Conservation (phyloP, 805 yeast genomes). For the Ogataea methylovora region DNA sequence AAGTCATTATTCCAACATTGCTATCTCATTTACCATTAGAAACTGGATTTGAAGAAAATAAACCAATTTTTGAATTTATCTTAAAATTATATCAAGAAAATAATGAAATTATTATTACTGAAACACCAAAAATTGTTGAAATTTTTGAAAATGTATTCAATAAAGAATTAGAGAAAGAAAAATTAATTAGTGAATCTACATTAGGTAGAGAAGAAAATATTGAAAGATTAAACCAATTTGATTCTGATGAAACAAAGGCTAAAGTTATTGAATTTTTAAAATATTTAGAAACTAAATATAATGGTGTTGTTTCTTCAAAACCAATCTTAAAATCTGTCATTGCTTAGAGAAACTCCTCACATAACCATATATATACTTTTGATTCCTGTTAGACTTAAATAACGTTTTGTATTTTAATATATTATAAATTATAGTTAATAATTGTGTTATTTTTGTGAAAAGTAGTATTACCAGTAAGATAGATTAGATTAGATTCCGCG, state of each 20-base stretch:
- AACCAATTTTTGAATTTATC: conserved; percentile 78
- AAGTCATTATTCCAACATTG: conserved; percentile 66
- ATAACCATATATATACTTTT: too few species aligned
- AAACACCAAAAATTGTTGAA: conserved; percentile 57
- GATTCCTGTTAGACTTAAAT: too few species aligned
- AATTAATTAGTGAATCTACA: conserved; percentile 64
- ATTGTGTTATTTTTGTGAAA: too few species aligned
- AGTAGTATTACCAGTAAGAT: too few species aligned
- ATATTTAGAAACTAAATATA: conserved; percentile 56
- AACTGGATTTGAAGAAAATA: conserved; percentile 87
- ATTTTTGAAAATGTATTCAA: conserved; percentile 64
- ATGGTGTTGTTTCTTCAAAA: conserved; percentile 54
- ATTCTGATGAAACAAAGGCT: conserved; percentile 52
- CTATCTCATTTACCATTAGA: conserved; percentile 76
- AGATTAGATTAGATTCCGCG: too few species aligned
- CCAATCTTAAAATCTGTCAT: conserved; percentile 39
- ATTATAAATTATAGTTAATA: too few species aligned
- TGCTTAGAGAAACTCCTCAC: too few species aligned
- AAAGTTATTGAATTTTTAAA: conserved; percentile 67
- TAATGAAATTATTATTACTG: conserved; percentile 43
- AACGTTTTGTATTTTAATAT: too few species aligned
- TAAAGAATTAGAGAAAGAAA: conserved; percentile 68
- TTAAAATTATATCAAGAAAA: conserved; percentile 62
- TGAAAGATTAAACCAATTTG: conserved; percentile 75
- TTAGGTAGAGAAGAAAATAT: conserved; percentile 80